Conservation (phyloP, 805 yeast species). For the Wickerhamomyces subpelliculosus region DNA sequence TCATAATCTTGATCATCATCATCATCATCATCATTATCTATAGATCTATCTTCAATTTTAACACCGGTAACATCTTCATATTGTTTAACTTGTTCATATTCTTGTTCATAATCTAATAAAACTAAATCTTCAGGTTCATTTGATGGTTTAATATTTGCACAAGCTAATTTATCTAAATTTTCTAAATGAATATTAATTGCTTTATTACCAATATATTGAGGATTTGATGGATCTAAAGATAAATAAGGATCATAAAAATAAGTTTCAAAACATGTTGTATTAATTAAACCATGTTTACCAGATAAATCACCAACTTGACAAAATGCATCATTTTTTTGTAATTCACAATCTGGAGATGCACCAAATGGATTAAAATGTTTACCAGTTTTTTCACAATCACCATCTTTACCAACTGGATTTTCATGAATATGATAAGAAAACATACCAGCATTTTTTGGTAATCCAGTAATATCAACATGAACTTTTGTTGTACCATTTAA, state of each 20-base stretch:
- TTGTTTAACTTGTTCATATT: slow-evolving; percentile 18
- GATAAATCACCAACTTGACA: slow-evolving; percentile 74
- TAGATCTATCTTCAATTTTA: neutral
- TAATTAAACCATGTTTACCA: slow-evolving; percentile 71
- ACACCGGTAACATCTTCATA: slow-evolving; percentile 21
- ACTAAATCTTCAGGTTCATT: slow-evolving; percentile 22
- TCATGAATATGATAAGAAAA: slow-evolving; percentile 67
- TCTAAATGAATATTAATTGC: slow-evolving; percentile 52
- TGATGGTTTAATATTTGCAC: slow-evolving; percentile 43
- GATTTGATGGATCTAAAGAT: slow-evolving; percentile 49
- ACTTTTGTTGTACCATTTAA: slow-evolving; percentile 56
- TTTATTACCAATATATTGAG: slow-evolving; percentile 53
- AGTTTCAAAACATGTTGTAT: slow-evolving; percentile 62
- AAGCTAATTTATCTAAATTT: slow-evolving; percentile 50
- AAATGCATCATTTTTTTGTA: slow-evolving; percentile 40
- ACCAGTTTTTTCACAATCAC: slow-evolving; percentile 49
- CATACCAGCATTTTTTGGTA: slow-evolving; percentile 62
- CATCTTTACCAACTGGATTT: slow-evolving; percentile 40
- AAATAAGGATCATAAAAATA: slow-evolving; percentile 59
- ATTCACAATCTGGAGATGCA: slow-evolving; percentile 48
- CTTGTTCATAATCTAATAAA: slow-evolving; percentile 20
- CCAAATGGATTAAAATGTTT: slow-evolving; percentile 58
- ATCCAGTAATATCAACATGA: slow-evolving; percentile 62
- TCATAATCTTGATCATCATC: no score
- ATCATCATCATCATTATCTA: neutral